Evolutionary conservation across 768 basidiomycete genomes (phyloP).

Genomic region (Collybiopsis luxurians): DNA sequence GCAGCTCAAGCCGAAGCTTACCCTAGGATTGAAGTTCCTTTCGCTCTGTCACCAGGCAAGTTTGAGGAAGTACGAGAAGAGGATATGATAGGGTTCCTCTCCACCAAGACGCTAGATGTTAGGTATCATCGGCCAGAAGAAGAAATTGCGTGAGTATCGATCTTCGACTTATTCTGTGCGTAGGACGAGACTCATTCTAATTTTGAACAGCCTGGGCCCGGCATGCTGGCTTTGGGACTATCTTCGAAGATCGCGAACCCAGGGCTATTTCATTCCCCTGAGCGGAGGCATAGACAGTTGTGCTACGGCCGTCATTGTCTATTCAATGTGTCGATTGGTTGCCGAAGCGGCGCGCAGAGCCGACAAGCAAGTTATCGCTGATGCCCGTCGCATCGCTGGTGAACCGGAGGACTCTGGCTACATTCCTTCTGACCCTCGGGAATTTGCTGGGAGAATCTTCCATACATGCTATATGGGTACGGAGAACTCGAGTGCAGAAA

Average conservation of each 20-base stretch:
- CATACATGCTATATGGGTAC: slow-evolving; percentile 99
- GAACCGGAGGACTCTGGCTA: slow-evolving; percentile 81
- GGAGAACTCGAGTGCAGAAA: slow-evolving; percentile 89
- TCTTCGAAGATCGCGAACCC: slow-evolving; percentile 86
- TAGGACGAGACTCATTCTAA: slow-evolving; percentile 3
- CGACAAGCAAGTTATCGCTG: slow-evolving; percentile 85
- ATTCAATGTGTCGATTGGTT: slow-evolving; percentile 94
- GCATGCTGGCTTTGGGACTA: slow-evolving; percentile 99
- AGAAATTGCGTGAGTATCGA: slow-evolving; percentile 85
- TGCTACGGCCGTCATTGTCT: slow-evolving; percentile 93
- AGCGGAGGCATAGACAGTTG: slow-evolving; percentile 89
- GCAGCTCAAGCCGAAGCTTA: slow-evolving; percentile 76
- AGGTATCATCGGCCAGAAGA: slow-evolving; percentile 88
- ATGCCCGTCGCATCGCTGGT: slow-evolving; percentile 87
- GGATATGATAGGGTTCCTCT: slow-evolving; percentile 37
- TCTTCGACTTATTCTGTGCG: neutral
- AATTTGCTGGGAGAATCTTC: slow-evolving; percentile 85
- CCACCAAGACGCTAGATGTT: slow-evolving; percentile 42
- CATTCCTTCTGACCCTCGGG: slow-evolving; percentile 81
- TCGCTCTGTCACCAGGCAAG: slow-evolving; percentile 74
- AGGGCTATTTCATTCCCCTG: slow-evolving; percentile 84
- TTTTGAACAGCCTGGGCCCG: slow-evolving; percentile 71
- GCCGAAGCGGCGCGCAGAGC: slow-evolving; percentile 67
- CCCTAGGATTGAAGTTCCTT: slow-evolving; percentile 77
- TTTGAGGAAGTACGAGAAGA: slow-evolving; percentile 62